phyloP scores from a whole-genome alignment of 257 asterid species.

The Petrea volubilis region DNA sequence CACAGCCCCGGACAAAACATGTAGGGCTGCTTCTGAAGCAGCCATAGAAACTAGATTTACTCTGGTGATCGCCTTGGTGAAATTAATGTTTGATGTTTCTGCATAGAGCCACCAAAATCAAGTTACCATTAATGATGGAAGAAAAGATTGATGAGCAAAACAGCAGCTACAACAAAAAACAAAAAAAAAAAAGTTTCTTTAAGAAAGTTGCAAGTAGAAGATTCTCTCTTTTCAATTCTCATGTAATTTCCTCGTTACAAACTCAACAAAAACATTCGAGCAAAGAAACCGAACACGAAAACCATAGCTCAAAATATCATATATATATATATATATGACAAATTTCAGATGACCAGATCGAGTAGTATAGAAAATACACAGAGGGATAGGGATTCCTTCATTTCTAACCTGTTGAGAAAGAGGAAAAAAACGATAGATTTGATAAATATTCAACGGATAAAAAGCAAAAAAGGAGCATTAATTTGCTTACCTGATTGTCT shows the following conservation, averaged over 20 bases:
- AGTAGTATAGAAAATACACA: no score
- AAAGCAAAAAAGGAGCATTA: background rate
- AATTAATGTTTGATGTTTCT: slow-evolving; percentile 18
- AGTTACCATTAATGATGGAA: background rate
- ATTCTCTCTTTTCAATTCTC: background rate
- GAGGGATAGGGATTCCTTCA: no score
- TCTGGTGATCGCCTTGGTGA: slow-evolving; percentile 16
- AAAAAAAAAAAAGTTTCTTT: background rate
- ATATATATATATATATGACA: no score
- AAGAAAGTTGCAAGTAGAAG: background rate
- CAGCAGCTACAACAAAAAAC: background rate
- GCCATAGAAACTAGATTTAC: slow-evolving; percentile 42
- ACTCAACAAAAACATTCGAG: no score
- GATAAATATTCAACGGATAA: background rate
- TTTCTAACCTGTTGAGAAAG: no score
- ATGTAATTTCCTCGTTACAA: background rate
- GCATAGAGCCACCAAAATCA: slow-evolving; percentile 14
- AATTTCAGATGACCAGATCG: background rate
- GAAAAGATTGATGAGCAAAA: background rate
- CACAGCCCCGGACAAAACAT: slow-evolving; percentile 36
- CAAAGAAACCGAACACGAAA: background rate
- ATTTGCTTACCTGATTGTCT: slow-evolving; percentile 25
- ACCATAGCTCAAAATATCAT: no score
- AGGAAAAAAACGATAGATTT: no score
- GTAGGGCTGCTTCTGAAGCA: slow-evolving; percentile 46